Conservation (phyloP, 768 basidiomycete species). For the Mrakia blollopis region DNA sequence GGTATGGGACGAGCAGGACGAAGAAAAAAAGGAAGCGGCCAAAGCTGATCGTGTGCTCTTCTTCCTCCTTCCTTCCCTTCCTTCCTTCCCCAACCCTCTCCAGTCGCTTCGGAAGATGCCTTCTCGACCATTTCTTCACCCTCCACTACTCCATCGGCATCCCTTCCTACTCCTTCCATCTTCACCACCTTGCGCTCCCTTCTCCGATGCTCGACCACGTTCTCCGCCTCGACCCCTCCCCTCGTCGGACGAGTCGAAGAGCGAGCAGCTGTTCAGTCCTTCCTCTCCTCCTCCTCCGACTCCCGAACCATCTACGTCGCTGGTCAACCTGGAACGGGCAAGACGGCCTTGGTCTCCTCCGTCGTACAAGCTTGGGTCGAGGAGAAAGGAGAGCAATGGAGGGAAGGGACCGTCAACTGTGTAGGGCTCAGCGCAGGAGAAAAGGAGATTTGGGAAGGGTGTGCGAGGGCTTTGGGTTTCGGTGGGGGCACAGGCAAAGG, state of each 20-base stretch:
- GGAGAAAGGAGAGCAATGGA: constrained; percentile 36
- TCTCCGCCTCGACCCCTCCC: neutral
- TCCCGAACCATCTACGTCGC: constrained; percentile 27
- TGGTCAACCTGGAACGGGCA: constrained; percentile 30
- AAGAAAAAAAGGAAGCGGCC: neutral
- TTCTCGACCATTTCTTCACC: neutral
- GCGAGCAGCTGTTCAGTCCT: neutral
- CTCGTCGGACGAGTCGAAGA: constrained; percentile 23
- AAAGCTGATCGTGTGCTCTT: constrained; percentile 15
- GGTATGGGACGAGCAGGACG: neutral
- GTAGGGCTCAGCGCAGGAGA: constrained; percentile 38
- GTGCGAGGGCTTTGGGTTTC: constrained; percentile 39
- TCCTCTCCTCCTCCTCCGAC: constrained; percentile 3
- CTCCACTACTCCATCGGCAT: neutral
- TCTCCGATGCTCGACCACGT: constrained; percentile 13
- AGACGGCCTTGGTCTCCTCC: constrained; percentile 43
- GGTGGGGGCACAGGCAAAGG: constrained; percentile 34
- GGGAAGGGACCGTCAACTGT: constrained; percentile 42
- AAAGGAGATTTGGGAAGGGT: constrained; percentile 40
- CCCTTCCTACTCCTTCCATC: constrained; percentile 4
- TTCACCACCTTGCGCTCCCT: constrained; percentile 8
- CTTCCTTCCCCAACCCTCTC: neutral
- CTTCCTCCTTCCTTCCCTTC: neutral
- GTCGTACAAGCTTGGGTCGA: constrained; percentile 33
- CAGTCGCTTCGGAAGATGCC: constrained; percentile 12